These are phyloP conservation scores for Fusarium illudens DNA, from an alignment of 2,329 filamentous ascomycete genomes.

Conservation along the genomic window DNA sequence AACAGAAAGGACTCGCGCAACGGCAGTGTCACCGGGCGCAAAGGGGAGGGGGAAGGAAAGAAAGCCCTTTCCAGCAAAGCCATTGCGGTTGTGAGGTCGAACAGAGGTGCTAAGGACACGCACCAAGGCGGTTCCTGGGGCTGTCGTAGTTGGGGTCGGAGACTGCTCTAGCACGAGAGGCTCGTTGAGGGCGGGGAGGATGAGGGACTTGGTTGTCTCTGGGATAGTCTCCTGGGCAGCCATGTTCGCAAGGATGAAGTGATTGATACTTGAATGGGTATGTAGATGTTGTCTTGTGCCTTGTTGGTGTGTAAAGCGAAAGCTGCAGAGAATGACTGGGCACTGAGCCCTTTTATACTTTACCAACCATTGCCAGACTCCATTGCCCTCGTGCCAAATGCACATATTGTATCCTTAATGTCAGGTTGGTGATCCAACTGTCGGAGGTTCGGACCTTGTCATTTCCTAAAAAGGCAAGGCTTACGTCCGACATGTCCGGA, in stretches of 20 bases:
- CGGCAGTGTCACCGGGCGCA: not conserved
- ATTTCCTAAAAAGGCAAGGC: slow-evolving; percentile 21
- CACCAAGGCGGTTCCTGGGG: slow-evolving; percentile 17
- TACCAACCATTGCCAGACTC: not conserved
- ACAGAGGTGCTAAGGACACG: slow-evolving; percentile 23
- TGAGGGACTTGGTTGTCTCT: not conserved
- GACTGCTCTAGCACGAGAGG: slow-evolving; percentile 8
- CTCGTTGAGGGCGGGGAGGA: slow-evolving; percentile 24
- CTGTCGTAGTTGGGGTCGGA: not conserved
- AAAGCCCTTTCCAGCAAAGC: slow-evolving; percentile 16
- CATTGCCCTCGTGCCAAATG: not conserved
- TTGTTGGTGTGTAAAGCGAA: no score
- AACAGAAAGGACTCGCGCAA: slow-evolving; percentile 20
- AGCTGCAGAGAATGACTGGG: not conserved
- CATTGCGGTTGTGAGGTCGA: slow-evolving; percentile 16
- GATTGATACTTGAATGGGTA: not conserved
- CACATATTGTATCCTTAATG: not conserved
- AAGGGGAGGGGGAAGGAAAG: slow-evolving; percentile 14
- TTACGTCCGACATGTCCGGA: slow-evolving; percentile 15
- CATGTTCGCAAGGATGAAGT: not conserved
- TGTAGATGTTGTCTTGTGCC: not conserved
- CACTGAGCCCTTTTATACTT: not conserved
- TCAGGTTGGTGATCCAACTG: not conserved
- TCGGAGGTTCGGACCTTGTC: slow-evolving; percentile 2
- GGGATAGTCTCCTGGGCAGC: not conserved